Percentiles rank a stretch among this genome's conserved stretches.
Conservation (phyloP, 345 rosid genomes). For the Eutrema yunnanense region DNA sequence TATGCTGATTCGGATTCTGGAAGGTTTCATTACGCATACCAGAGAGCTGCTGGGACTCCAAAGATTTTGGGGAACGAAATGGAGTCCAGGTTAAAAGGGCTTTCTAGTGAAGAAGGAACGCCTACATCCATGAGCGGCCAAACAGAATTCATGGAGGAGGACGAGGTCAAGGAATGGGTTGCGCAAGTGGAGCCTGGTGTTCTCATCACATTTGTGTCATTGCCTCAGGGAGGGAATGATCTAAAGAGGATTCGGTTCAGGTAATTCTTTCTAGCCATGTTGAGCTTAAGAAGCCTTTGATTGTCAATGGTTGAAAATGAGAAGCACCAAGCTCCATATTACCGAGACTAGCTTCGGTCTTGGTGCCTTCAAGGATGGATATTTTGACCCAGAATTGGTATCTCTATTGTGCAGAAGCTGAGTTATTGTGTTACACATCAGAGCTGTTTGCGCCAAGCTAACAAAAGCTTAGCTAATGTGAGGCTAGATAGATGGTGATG, state of each 20-base stretch:
- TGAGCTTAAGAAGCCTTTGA: not conserved
- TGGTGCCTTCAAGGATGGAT: too few species aligned
- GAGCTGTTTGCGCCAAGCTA: too few species aligned
- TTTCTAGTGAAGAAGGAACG: slow-evolving; percentile 87
- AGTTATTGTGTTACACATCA: not conserved
- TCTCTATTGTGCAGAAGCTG: not conserved
- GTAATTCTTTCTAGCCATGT: slow-evolving; percentile 28
- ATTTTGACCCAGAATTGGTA: not conserved
- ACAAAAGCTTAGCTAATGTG: too few species aligned
- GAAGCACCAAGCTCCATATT: not conserved
- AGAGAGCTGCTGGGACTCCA: slow-evolving; percentile 64
- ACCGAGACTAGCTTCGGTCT: not conserved
- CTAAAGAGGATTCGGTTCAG: slow-evolving; percentile 87
- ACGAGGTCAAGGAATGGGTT: slow-evolving; percentile 88
- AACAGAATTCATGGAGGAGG: slow-evolving; percentile 72
- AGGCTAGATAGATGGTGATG: too few species aligned
- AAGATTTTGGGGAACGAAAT: slow-evolving; percentile 65
- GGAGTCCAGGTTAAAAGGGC: slow-evolving; percentile 69
- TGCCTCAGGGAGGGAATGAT: slow-evolving; percentile 83
- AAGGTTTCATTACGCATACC: slow-evolving; percentile 59
- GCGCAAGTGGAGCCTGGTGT: slow-evolving; percentile 98
- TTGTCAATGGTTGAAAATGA: not conserved
- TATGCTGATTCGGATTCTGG: slow-evolving; percentile 57
- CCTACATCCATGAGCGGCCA: slow-evolving; percentile 72
- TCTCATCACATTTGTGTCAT: slow-evolving; percentile 77